Base-by-base conservation (phyloP, 257 asterid species). In the Solanum raphanifolium region DNA sequence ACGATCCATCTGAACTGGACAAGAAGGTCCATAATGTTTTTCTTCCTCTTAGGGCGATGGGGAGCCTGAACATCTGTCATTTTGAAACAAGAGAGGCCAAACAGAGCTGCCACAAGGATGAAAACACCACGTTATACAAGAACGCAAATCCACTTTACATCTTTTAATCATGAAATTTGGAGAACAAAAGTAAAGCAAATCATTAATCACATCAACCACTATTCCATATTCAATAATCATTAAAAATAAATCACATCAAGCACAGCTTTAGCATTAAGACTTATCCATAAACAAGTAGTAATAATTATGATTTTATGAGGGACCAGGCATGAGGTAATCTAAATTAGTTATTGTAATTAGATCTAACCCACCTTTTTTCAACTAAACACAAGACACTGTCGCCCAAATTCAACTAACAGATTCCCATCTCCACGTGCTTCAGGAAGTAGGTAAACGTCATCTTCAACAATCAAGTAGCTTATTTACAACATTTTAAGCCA, bases 41-140 rank as follows among this genome's bases (percentile, higher is more conserved):
- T 94, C 98, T 96, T 96, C 88, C 99, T 94, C 95, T 95, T 96
- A 46, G 99, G 99, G 83, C 98, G 96, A n/a, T 91, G 87, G 5
- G 98, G 98, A 82, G 96, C 96, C 95, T 94, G 98, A 68, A 95
- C 98, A 91, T 94, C 98, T 72, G 99, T 89, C 99, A 96, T 96
- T 31, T 83, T 87, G 83, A 85, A 83, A 72, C 41, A 32, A 72
- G 43, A 3, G 43, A 31, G 75, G 75, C 79, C 79, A 72, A 87
- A 66, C 36, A 73, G 34, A 58, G 90, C 91, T 87, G 90, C 81
- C n/a, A 72, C 79, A 72, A 18, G 43, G 7, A 78, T 27, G 35
- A 78, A 76, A 78, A 13, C 84, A 41, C 10, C 41, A 38, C 10
- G 15, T 78, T 39, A 78, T 12, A 75, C 32, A 73, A 73, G 81